A percentile compares a stretch with the other conserved stretches of the same genome.
These are phyloP conservation scores for Elsinoe batatas DNA, from an alignment of 2,329 filamentous ascomycete genomes.

Conservation along the genomic window DNA sequence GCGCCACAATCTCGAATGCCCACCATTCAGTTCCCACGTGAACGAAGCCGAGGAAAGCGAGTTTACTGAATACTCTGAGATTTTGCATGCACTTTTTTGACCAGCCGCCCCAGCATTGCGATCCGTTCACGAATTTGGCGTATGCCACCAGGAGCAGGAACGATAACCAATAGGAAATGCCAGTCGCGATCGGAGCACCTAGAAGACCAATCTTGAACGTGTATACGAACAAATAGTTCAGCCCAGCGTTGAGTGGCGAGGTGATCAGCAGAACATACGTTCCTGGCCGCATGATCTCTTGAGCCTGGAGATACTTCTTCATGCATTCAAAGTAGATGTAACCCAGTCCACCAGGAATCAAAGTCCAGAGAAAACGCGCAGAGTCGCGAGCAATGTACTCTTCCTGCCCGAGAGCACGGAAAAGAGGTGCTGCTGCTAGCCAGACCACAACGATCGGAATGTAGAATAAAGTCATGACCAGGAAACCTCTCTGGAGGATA, in stretches of 20 bases:
- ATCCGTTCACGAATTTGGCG: conserved; percentile 58
- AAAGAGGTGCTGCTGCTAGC: conserved; percentile 64
- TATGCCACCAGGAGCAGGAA: conserved; percentile 69
- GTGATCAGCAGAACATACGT: conserved; percentile 53
- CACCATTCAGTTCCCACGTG: conserved; percentile 91
- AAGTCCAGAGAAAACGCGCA: conserved; percentile 58
- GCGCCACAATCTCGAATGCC: conserved; percentile 84
- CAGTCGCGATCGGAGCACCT: conserved; percentile 71
- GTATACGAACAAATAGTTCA: conserved; percentile 64
- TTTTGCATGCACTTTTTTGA: conserved; percentile 55
- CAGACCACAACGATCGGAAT: conserved; percentile 62
- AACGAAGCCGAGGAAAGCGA: conserved; percentile 66
- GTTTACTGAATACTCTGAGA: conserved; percentile 58
- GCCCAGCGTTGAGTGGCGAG: conserved; percentile 47
- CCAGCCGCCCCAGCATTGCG: conserved; percentile 71
- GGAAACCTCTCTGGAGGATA: conserved; percentile 63
- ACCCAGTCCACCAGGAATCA: conserved; percentile 73
- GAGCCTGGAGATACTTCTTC: conserved; percentile 51
- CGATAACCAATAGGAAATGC: conserved; percentile 76
- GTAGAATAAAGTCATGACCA: conserved; percentile 65
- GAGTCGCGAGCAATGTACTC: conserved; percentile 66
- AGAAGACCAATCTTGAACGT: conserved; percentile 60
- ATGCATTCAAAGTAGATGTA: conserved; percentile 82
- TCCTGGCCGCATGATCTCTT: conserved; percentile 55
- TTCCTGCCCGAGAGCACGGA: conserved; percentile 65